phyloP scores from a whole-genome alignment of 495 filamentous ascomycete genomes.

The Thermothielavioides terrestris region DNA sequence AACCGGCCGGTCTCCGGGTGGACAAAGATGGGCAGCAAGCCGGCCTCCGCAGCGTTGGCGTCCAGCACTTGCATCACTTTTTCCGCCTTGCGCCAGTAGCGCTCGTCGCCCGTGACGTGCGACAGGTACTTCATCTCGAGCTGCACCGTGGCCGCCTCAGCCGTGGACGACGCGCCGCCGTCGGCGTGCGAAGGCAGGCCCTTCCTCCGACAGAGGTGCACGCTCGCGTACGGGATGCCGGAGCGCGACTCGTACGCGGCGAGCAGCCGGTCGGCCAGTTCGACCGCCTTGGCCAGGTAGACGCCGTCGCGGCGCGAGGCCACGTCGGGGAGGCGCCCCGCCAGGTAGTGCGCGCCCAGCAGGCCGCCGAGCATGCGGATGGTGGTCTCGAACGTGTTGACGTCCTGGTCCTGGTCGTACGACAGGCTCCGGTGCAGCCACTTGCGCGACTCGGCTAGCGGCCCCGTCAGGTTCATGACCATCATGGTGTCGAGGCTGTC shows the following conservation, averaged over 20 bases:
- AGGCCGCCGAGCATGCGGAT: slow-evolving; percentile 96
- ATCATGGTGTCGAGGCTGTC: slow-evolving; percentile 94
- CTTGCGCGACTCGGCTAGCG: slow-evolving; percentile 72
- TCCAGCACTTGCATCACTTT: slow-evolving; percentile 86
- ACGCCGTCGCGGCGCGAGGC: slow-evolving; percentile 69
- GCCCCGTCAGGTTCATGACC: slow-evolving; percentile 89
- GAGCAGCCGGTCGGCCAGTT: slow-evolving; percentile 77
- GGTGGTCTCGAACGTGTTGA: slow-evolving; percentile 96
- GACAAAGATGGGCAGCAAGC: slow-evolving; percentile 84
- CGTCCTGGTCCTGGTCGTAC: slow-evolving; percentile 86
- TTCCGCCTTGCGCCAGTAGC: slow-evolving; percentile 84
- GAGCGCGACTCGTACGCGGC: slow-evolving; percentile 78
- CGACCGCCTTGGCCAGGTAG: slow-evolving; percentile 89
- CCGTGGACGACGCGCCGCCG: slow-evolving; percentile 79
- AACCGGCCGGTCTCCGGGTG: slow-evolving; percentile 69
- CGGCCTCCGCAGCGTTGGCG: slow-evolving; percentile 63
- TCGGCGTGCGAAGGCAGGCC: slow-evolving; percentile 74
- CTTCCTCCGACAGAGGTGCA: slow-evolving; percentile 67
- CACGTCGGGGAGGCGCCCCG: slow-evolving; percentile 59
- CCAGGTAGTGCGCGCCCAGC: slow-evolving; percentile 88
- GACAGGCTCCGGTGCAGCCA: slow-evolving; percentile 75
- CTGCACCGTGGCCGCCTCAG: slow-evolving; percentile 84
- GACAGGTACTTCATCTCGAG: slow-evolving; percentile 97
- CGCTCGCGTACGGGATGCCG: slow-evolving; percentile 84
- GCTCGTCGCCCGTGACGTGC: slow-evolving; percentile 81